Percentiles rank a stretch among this genome's conserved stretches.
These are phyloP conservation scores for Aphanomyces euteiches DNA, from an alignment of 352 stramenopile genomes.

Conservation along the genomic window DNA sequence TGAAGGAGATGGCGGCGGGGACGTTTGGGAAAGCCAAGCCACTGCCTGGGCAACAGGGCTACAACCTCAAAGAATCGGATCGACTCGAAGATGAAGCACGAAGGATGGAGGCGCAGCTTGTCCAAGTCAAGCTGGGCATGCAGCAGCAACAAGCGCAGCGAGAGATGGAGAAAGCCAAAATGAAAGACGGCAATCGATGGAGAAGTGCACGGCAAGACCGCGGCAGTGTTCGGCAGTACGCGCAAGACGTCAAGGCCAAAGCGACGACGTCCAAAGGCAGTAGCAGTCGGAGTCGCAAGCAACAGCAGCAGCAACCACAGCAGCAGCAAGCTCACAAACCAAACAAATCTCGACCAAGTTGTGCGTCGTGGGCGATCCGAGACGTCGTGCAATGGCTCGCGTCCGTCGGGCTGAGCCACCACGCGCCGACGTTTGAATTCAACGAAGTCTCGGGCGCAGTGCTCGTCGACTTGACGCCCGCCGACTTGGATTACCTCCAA, in stretches of 20 bases:
- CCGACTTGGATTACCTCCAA: constrained; percentile 51
- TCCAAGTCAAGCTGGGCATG: constrained; percentile 54
- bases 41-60: constrained; percentile 28
- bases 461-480: constrained; percentile 45
- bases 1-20: constrained; percentile 7
- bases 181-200: constrained; percentile 68
- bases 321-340: not conserved
- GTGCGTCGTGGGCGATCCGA: constrained; percentile 44
- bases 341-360: not conserved
- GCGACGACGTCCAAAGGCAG: constrained; percentile 20
- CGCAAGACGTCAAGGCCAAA: constrained; percentile 43
- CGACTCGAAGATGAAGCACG: constrained; percentile 69
- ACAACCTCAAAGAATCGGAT: constrained; percentile 31
- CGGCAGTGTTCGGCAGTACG: constrained; percentile 69
- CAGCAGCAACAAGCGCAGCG: constrained; percentile 61
- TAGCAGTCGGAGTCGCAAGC: constrained; percentile 23
- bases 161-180: constrained; percentile 48
- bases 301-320: too few species aligned
- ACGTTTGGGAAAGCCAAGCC: constrained; percentile 27
- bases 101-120: constrained; percentile 62
- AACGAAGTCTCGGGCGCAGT: constrained; percentile 61
- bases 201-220: constrained; percentile 68
- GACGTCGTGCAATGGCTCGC: constrained; percentile 68
- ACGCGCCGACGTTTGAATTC: constrained; percentile 65
- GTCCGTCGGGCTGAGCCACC: constrained; percentile 57